A percentile compares a stretch with the other conserved stretches of the same genome.
These are phyloP conservation scores for Cryptococcus deneoformans DNA, from an alignment of 1,284 basidiomycete genomes.

Conservation along the genomic window DNA sequence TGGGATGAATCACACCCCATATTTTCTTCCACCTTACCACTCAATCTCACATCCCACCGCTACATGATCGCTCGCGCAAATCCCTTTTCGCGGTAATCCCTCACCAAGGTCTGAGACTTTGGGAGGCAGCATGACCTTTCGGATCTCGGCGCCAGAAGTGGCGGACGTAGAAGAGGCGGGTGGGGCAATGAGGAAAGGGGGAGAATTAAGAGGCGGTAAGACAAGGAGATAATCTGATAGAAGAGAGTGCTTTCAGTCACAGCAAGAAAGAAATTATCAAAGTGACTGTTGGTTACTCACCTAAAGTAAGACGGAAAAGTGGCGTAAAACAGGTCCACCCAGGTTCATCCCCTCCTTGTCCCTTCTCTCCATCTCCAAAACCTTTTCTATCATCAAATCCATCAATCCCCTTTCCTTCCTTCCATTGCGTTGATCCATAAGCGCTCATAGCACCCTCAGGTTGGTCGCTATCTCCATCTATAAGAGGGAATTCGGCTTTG, in stretches of 20 bases:
- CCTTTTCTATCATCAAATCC: slow-evolving; percentile 55
- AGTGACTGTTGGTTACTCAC: slow-evolving; percentile 48
- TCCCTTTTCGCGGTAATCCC: slow-evolving; percentile 73
- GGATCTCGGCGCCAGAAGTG: slow-evolving; percentile 50
- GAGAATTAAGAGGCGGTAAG: slow-evolving; percentile 31
- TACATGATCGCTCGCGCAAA: slow-evolving; percentile 85
- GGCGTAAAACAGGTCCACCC: slow-evolving; percentile 48
- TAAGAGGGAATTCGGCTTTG: slow-evolving; percentile 26
- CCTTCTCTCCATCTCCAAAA: slow-evolving; percentile 53
- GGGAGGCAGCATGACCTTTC: slow-evolving; percentile 65
- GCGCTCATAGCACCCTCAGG: slow-evolving; percentile 26
- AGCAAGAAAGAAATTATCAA: not conserved
- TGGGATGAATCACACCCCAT: no score
- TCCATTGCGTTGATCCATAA: slow-evolving; percentile 61
- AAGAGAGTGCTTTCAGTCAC: not conserved
- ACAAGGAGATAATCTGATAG: slow-evolving; percentile 78
- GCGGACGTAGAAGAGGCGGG: not conserved
- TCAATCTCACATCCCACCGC: slow-evolving; percentile 57
- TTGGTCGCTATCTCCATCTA: no score
- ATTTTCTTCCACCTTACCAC: slow-evolving; percentile 4
- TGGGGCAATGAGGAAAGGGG: not conserved
- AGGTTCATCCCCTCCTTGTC: slow-evolving; percentile 59
- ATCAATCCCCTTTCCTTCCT: slow-evolving; percentile 26
- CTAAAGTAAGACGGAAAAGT: slow-evolving; percentile 71
- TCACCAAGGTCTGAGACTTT: slow-evolving; percentile 60